Evolutionary conservation across 176 grass and related monocot genomes (phyloP).

Genomic region (Cenchrus purpureus): DNA sequence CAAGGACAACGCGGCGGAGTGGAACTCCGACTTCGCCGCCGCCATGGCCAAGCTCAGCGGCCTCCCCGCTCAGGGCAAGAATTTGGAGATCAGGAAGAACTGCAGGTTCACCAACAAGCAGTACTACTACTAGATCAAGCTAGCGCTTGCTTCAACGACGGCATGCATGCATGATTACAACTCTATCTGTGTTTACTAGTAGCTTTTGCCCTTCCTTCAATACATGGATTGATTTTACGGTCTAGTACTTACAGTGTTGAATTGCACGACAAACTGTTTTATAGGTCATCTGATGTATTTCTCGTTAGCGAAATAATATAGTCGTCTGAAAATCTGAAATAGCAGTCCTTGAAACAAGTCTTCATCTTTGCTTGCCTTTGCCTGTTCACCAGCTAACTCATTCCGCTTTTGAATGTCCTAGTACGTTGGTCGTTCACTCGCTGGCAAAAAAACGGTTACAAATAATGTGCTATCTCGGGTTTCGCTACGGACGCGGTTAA

Average conservation of each 20-base stretch:
- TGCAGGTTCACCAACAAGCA: constrained; percentile 36
- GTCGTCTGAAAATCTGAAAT: too few species aligned
- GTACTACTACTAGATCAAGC: neutral
- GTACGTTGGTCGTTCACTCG: too few species aligned
- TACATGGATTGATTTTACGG: neutral
- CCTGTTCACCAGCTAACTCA: too few species aligned
- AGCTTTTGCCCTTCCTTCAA: neutral
- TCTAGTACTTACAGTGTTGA: neutral
- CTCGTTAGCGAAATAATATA: neutral
- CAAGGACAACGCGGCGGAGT: neutral
- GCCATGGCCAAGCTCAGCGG: constrained; percentile 57
- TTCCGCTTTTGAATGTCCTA: too few species aligned
- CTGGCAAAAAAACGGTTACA: too few species aligned
- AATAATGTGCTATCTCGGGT: too few species aligned
- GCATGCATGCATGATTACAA: neutral
- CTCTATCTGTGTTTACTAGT: neutral
- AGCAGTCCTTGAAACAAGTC: too few species aligned
- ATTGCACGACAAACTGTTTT: neutral
- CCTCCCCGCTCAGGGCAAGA: constrained; percentile 29
- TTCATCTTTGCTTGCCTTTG: too few species aligned
- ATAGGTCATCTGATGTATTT: neutral
- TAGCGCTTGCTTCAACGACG: neutral
- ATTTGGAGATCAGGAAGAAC: constrained; percentile 40
- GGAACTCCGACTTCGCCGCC: constrained; percentile 28
- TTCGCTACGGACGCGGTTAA: too few species aligned